phyloP scores from a whole-genome alignment of 139 green algal genomes.

The Chlorella sp. region DNA sequence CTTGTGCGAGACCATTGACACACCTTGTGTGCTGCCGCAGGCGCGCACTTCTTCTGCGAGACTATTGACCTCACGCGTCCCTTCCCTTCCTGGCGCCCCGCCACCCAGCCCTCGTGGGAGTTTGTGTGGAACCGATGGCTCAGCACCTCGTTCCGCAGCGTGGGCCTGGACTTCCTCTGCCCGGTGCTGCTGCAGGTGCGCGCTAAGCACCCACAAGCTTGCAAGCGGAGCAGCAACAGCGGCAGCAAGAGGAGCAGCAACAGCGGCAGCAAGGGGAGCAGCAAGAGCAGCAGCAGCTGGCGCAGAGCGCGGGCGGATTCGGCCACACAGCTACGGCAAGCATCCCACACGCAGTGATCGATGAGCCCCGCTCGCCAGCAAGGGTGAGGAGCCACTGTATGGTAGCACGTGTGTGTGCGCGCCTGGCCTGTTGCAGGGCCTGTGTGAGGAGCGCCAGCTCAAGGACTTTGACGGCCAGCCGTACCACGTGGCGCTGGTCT shows the following conservation, averaged over 20 bases:
- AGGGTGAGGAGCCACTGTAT: too few relatives aligned
- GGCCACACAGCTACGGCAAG: too few relatives aligned
- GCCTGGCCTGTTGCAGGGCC: constrained; percentile 69
- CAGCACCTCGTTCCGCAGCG: constrained; percentile 45
- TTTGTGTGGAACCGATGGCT: constrained; percentile 90
- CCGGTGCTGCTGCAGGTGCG: constrained; percentile 78
- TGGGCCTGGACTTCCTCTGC: constrained; percentile 65
- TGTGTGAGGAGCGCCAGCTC: constrained; percentile 70
- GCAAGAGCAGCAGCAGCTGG: too few relatives aligned
- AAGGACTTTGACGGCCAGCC: constrained; percentile 46
- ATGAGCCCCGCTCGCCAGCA: too few relatives aligned
- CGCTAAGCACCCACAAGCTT: too few relatives aligned
- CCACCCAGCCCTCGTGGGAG: constrained; percentile 56
- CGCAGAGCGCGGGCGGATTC: too few relatives aligned
- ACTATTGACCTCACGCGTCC: constrained; percentile 88
- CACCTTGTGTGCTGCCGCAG: constrained; percentile 19
- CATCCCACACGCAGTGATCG: too few relatives aligned
- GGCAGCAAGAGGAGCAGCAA: too few relatives aligned
- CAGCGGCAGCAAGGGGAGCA: too few relatives aligned
- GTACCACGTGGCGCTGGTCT: constrained; percentile 67
- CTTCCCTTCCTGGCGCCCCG: constrained; percentile 61
- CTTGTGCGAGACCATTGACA: constrained; percentile 89
- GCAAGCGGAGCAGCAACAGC: too few relatives aligned
- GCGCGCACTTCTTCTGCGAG: constrained; percentile 93
- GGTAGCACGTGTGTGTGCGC: too few relatives aligned